Evolutionary conservation across 805 yeast genomes (phyloP).

Genomic region (Zygosaccharomyces bailii): DNA sequence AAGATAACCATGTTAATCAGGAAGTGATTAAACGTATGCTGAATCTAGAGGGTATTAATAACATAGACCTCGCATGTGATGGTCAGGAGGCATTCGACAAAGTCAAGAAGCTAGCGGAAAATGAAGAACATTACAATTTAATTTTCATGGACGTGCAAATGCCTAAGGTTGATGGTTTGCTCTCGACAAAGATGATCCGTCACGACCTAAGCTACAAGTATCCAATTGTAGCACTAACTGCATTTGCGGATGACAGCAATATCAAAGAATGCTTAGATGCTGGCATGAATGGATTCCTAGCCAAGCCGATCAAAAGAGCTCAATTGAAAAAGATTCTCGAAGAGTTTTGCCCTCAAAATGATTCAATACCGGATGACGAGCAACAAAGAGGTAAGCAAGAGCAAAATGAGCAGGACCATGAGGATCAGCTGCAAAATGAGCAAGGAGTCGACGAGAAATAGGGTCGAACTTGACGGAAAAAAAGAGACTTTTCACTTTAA

Average conservation of each 20-base stretch:
- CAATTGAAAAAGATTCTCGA: slow-evolving; percentile 55
- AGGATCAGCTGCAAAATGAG: slow-evolving; percentile 2
- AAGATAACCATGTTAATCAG: slow-evolving; percentile 90
- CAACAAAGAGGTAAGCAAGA: background rate
- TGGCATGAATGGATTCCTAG: slow-evolving; percentile 91
- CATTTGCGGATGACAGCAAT: slow-evolving; percentile 90
- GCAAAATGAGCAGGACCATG: background rate
- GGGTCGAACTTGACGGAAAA: too few relatives aligned
- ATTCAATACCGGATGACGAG: background rate
- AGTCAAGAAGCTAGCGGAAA: slow-evolving; percentile 47
- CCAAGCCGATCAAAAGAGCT: slow-evolving; percentile 80
- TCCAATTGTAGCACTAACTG: slow-evolving; percentile 93
- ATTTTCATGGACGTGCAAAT: slow-evolving; percentile 97
- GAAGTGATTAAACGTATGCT: slow-evolving; percentile 91
- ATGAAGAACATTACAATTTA: slow-evolving; percentile 53
- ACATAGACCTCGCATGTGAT: slow-evolving; percentile 78
- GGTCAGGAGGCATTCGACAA: slow-evolving; percentile 83
- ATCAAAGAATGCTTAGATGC: slow-evolving; percentile 77
- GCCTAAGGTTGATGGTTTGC: slow-evolving; percentile 89
- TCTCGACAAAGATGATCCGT: slow-evolving; percentile 75
- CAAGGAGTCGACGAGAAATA: background rate
- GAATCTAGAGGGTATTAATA: slow-evolving; percentile 69
- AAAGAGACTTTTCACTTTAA: too few relatives aligned
- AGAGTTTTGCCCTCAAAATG: slow-evolving; percentile 29
- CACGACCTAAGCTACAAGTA: slow-evolving; percentile 53